Base-by-base conservation (phyloP, 257 asterid genomes). In the Knoxia roxburghii region DNA sequence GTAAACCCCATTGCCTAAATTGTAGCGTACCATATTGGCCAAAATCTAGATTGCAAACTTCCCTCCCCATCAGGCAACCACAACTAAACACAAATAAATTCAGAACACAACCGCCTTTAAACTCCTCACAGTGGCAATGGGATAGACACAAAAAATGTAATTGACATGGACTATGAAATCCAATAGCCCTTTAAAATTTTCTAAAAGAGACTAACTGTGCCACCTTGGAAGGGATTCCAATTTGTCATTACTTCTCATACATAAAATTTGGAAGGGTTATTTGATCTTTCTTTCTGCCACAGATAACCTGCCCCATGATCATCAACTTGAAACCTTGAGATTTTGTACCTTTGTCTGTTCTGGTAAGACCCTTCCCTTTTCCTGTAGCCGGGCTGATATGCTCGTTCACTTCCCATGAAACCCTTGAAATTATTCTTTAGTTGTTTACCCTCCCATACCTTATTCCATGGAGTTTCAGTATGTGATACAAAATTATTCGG, bases 311-410 rank as follows among this genome's bases (percentile, higher is more conserved):
- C 68, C 51, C 84, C 75, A 68, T 72, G 72, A 45, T 76, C 70
- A 74, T 85, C 74, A 40, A 83, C 80, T 72, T 77, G 81, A 74
- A 74, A 74, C 76, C 90, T 85, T 26, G 89, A 76, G 72, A 81
- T 81, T 82, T 85, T 89, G 73, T 77, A 76, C 68, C 82, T 82
- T 17, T 83, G 62, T 10, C 80, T 53, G 68, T 84, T 76, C 72
- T 85, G 95, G 33, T 74, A 57, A 66, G 95, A 65, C 69, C 88
- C 75, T 76, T 87, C 98, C 77, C 97, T 82, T 78, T 92, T 92
- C 72, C 82, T 81, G 65, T 78, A 78, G 80, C 86, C 80, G 67
- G 86, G 83, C 67, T 80, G 65, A 43, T 23, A 75, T 9, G 78
- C 70, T 72, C 81, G 64, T 35, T 83, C 80, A 65, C 80, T 87